phyloP scores from a whole-genome alignment of 2,329 filamentous ascomycete genomes.

The Trichoderma afroharzianum region DNA sequence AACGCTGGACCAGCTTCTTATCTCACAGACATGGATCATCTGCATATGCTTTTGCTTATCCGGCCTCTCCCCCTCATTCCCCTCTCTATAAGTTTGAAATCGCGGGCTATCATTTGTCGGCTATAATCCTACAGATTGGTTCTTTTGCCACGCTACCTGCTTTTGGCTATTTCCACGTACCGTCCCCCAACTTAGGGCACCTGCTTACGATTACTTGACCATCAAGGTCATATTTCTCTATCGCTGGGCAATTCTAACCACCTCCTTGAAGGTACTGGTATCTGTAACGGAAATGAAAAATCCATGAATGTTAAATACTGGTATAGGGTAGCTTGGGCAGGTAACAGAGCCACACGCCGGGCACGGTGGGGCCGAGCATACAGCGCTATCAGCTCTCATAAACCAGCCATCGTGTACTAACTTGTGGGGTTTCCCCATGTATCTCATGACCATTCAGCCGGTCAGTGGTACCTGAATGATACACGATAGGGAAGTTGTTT shows the following conservation, averaged over 20 bases:
- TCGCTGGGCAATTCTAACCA: neutral
- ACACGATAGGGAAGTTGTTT: neutral
- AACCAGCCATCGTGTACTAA: neutral
- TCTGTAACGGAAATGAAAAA: neutral
- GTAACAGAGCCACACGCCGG: neutral
- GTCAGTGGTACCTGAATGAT: neutral
- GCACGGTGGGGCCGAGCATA: neutral
- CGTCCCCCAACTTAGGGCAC: neutral
- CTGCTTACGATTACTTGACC: neutral
- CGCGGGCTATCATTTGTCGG: neutral
- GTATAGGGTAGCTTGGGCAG: neutral
- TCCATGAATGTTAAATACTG: neutral
- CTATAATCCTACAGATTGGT: slow-evolving; percentile 1
- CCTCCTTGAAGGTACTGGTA: neutral
- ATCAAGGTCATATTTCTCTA: neutral
- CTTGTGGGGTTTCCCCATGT: neutral
- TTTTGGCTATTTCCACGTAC: neutral
- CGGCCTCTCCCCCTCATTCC: neutral
- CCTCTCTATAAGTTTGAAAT: neutral
- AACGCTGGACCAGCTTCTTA: neutral
- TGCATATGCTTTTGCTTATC: neutral
- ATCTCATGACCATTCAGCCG: neutral
- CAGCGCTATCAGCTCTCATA: neutral
- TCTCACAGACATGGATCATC: neutral
- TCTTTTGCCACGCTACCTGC: neutral